phyloP scores from a whole-genome alignment of 805 yeast genomes.

The Metschnikowia santaceciliae region DNA sequence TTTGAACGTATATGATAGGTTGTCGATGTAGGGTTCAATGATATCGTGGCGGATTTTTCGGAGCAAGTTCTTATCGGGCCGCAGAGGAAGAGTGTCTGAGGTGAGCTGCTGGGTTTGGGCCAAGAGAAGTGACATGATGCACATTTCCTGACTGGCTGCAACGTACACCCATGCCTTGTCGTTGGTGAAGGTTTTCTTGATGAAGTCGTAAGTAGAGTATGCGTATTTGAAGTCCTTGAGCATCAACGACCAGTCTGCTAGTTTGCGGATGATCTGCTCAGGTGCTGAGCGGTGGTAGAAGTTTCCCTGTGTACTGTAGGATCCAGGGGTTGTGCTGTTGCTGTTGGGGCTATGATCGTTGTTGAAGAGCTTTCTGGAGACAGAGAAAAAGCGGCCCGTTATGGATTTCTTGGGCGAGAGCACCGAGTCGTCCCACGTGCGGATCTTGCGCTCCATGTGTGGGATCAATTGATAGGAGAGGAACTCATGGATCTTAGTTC shows the following conservation, averaged over 20 bases:
- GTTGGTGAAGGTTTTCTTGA: conserved; percentile 69
- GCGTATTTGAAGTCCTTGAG: conserved; percentile 85
- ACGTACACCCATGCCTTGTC: conserved; percentile 78
- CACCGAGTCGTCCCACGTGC: conserved; percentile 80
- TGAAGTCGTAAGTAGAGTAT: conserved; percentile 74
- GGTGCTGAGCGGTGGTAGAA: conserved; percentile 59
- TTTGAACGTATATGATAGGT: conserved; percentile 68
- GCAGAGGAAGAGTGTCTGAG: conserved; percentile 17
- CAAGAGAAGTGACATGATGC: conserved; percentile 67
- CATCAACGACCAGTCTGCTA: conserved; percentile 93
- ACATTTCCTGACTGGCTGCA: conserved; percentile 88
- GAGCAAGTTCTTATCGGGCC: conserved; percentile 37
- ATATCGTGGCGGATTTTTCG: conserved; percentile 51
- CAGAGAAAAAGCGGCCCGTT: conserved; percentile 69
- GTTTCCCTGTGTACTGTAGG: conserved; percentile 50
- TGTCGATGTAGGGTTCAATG: conserved; percentile 61
- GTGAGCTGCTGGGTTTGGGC: conserved; percentile 41
- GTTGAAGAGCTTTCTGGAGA: conserved; percentile 53
- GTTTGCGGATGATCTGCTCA: conserved; percentile 71
- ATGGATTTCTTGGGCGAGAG: conserved; percentile 73
- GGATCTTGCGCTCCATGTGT: conserved; percentile 79
- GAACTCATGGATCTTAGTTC: conserved; percentile 42
- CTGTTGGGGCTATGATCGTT: conserved; percentile 27
- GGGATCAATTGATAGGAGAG: conserved; percentile 58
- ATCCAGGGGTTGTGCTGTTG: conserved; percentile 27